These are phyloP conservation scores for Pichia sp. DNA, from an alignment of 1,139 yeast species.

Conservation along the genomic window DNA sequence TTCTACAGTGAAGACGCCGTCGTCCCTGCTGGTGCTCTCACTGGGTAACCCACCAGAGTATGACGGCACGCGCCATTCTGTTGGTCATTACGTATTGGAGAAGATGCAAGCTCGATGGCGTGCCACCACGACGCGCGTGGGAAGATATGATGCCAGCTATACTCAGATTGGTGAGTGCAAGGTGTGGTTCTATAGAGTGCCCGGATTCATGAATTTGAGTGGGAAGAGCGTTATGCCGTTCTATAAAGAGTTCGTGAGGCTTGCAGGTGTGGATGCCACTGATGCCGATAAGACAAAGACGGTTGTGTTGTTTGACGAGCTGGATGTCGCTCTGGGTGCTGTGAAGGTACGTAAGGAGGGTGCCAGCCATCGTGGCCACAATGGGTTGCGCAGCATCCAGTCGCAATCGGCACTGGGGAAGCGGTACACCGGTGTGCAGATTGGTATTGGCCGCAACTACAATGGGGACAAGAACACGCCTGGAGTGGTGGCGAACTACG, in stretches of 20 bases:
- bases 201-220: slow-evolving; percentile 60
- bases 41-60: slow-evolving; percentile 72
- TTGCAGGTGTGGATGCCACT: no score
- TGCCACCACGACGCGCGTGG: slow-evolving; percentile 3
- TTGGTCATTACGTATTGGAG: slow-evolving; percentile 49
- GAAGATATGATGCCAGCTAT: slow-evolving; percentile 1
- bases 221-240: slow-evolving; percentile 48
- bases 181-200: slow-evolving; percentile 41
- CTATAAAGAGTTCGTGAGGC: slow-evolving; percentile 32
- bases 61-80: slow-evolving; percentile 64
- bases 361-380: slow-evolving; percentile 69
- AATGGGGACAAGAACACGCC: slow-evolving; percentile 28
- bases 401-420: slow-evolving; percentile 29
- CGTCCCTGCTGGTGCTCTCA: slow-evolving; percentile 29
- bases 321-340: slow-evolving; percentile 58
- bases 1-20: not conserved
- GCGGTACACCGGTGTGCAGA: slow-evolving; percentile 44
- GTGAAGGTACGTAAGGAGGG: slow-evolving; percentile 50
- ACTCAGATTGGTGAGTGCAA: not conserved
- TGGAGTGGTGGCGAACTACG: slow-evolving; percentile 51
- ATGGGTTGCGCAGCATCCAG: slow-evolving; percentile 61
- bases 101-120: slow-evolving; percentile 1
- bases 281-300: slow-evolving; percentile 13
- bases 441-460: slow-evolving; percentile 70
- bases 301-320: slow-evolving; percentile 69